Evolutionary conservation across 2,329 filamentous ascomycete species (phyloP).

Genomic region (Epichloe scottii): DNA sequence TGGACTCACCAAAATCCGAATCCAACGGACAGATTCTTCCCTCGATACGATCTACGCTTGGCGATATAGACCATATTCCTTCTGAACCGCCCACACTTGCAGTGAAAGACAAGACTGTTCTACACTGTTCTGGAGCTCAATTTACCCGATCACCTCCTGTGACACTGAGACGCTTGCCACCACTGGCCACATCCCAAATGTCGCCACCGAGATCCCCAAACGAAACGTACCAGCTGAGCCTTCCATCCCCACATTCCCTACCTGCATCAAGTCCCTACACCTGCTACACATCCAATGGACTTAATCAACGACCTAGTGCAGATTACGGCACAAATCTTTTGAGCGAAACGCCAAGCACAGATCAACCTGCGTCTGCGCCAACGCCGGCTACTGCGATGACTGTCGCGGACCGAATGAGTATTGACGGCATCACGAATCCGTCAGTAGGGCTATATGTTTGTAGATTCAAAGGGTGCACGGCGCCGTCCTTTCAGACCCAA

Average conservation of each 20-base stretch:
- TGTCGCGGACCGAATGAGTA: slow-evolving; percentile 42
- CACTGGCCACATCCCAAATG: slow-evolving; percentile 16
- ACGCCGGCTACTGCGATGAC: slow-evolving; percentile 28
- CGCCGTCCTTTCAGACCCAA: slow-evolving; percentile 63
- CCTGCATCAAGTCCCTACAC: slow-evolving; percentile 27
- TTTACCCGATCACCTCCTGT: slow-evolving; percentile 25
- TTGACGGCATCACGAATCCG: slow-evolving; percentile 43
- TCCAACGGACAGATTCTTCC: slow-evolving; percentile 24
- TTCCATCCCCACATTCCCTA: slow-evolving; percentile 34
- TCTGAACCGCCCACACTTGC: slow-evolving; percentile 17
- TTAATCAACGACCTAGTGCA: slow-evolving; percentile 22
- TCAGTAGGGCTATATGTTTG: slow-evolving; percentile 45
- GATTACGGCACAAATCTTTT: slow-evolving; percentile 33
- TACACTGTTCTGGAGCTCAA: slow-evolving; percentile 12
- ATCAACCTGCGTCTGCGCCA: slow-evolving; percentile 28
- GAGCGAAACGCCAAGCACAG: slow-evolving; percentile 33
- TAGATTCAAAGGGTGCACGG: slow-evolving; percentile 49
- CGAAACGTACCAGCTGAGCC: slow-evolving; percentile 30
- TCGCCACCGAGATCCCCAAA: slow-evolving; percentile 39
- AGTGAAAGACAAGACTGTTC: slow-evolving; percentile 19
- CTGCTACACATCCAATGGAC: slow-evolving; percentile 20
- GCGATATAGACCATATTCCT: slow-evolving; percentile 20
- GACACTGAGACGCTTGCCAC: slow-evolving; percentile 18
- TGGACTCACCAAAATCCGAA: slow-evolving; percentile 23
- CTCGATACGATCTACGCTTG: slow-evolving; percentile 25